A percentile compares a stretch with the other conserved stretches of the same genome.
Evolutionary conservation across 2,329 filamentous ascomycete species (phyloP).

Genomic region (Fusarium kyushuense): DNA sequence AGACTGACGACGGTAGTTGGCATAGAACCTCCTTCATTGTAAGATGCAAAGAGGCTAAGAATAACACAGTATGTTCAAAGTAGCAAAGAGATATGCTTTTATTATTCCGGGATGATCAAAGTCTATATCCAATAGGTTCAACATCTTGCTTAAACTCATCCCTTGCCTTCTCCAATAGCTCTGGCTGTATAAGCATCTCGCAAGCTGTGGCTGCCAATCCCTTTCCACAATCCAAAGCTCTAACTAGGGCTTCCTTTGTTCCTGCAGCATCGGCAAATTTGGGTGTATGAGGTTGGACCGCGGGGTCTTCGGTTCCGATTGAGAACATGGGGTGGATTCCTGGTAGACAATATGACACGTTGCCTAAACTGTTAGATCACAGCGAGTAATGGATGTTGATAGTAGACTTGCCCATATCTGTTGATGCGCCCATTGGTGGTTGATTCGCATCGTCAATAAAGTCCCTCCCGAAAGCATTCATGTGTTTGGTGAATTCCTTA

Average conservation of each 20-base stretch:
- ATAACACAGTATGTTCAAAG: fast-evolving
- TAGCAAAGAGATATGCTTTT: neutral
- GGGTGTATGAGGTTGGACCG: conserved; percentile 37
- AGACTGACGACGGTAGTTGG: neutral
- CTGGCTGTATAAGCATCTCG: conserved; percentile 7
- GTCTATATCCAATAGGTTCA: conserved; percentile 19
- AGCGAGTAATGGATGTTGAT: fast-evolving
- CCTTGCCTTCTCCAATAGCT: conserved; percentile 17
- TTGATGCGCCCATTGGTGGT: conserved; percentile 40
- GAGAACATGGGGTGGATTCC: conserved; percentile 45
- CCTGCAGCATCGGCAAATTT: conserved; percentile 36
- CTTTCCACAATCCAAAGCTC: conserved; percentile 38
- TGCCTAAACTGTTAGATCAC: conserved; percentile 25
- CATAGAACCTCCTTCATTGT: fast-evolving
- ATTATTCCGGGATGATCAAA: neutral
- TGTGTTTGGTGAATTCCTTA: conserved; percentile 34
- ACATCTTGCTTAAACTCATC: conserved; percentile 30
- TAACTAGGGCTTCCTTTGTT: conserved; percentile 27
- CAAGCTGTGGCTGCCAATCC: conserved; percentile 41
- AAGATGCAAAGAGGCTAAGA: neutral
- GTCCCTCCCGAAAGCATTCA: conserved; percentile 34
- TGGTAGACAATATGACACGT: conserved; percentile 38
- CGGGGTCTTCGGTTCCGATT: conserved; percentile 36
- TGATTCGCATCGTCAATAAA: conserved; percentile 25
- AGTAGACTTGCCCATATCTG: conserved; percentile 38